These are phyloP conservation scores for Flagelloscypha sp. DNA, from an alignment of 768 basidiomycete species.

Conservation along the genomic window DNA sequence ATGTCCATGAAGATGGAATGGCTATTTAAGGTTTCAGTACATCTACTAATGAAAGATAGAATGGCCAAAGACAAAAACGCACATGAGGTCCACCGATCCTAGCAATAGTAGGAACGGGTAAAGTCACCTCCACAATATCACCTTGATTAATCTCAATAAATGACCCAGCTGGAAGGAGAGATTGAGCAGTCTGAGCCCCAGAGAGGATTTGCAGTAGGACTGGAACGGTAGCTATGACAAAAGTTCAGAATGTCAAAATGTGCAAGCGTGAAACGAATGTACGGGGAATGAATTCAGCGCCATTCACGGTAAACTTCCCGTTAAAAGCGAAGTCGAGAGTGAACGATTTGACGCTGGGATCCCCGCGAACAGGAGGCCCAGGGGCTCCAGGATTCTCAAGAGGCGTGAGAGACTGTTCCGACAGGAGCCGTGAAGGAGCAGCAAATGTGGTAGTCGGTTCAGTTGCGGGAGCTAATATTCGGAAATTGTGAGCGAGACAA, in stretches of 20 bases:
- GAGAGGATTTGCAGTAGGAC: slow-evolving; percentile 53
- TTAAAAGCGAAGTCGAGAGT: slow-evolving; percentile 16
- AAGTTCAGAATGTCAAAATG: too few species aligned
- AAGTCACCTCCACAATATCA: slow-evolving; percentile 30
- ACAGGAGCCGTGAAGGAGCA: slow-evolving; percentile 16
- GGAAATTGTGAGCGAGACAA: slow-evolving; percentile 25
- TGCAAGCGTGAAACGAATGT: too few species aligned
- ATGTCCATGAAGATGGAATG: slow-evolving; percentile 38
- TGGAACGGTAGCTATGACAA: slow-evolving; percentile 31
- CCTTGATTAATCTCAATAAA: slow-evolving; percentile 24
- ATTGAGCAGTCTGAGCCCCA: slow-evolving; percentile 38
- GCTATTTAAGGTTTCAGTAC: too few species aligned
- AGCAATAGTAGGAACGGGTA: slow-evolving; percentile 19
- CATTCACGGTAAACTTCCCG: slow-evolving; percentile 18
- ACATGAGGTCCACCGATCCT: too few species aligned
- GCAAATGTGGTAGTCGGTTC: slow-evolving; percentile 32
- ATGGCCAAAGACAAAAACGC: too few species aligned
- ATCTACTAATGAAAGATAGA: too few species aligned
- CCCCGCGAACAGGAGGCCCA: slow-evolving; percentile 13
- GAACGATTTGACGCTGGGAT: slow-evolving; percentile 16
- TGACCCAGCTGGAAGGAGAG: slow-evolving; percentile 40
- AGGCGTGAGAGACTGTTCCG: slow-evolving; percentile 28
- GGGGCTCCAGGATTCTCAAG: slow-evolving; percentile 12
- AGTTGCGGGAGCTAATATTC: slow-evolving; percentile 20
- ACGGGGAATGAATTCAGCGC: slow-evolving; percentile 19